A percentile compares a stretch with the other conserved stretches of the same genome.
Conservation (phyloP, 768 basidiomycete species). For the Serendipita sp. region DNA sequence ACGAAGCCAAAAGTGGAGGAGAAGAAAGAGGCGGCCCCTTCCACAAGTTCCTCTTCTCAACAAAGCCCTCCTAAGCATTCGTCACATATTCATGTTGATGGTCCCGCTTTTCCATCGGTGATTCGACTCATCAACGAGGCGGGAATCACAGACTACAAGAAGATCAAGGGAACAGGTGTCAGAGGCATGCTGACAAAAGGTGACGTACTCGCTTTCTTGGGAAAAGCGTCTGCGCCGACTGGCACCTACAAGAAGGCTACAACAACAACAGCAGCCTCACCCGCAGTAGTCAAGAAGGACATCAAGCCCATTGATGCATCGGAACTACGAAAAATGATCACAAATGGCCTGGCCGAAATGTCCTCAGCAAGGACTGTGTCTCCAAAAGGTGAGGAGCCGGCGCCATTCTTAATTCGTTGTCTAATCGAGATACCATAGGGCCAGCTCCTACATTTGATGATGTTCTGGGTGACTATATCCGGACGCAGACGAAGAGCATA, state of each 20-base stretch:
- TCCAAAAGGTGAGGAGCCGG: neutral
- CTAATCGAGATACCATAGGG: neutral
- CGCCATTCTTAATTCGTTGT: neutral
- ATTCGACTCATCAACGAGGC: constrained; percentile 54
- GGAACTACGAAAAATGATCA: constrained; percentile 7
- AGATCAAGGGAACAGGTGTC: constrained; percentile 76
- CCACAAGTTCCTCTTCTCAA: constrained; percentile 18
- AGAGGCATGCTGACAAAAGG: constrained; percentile 95
- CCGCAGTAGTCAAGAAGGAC: neutral
- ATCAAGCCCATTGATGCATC: neutral
- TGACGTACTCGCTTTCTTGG: constrained; percentile 75
- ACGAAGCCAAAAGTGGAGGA: neutral
- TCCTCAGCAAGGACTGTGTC: neutral
- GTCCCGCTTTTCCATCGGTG: constrained; percentile 80
- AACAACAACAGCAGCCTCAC: neutral
- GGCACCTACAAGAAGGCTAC: constrained; percentile 44
- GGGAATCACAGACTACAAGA: constrained; percentile 37
- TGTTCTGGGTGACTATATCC: constrained; percentile 7
- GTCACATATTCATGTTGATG: constrained; percentile 33
- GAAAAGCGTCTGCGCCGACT: constrained; percentile 60
- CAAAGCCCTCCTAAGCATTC: constrained; percentile 14
- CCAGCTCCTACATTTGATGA: constrained; percentile 3
- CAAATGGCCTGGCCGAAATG: neutral
- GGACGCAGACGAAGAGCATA: neutral
- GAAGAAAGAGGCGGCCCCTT: constrained; percentile 13